These are phyloP conservation scores for Saururus chinensis DNA, from an alignment of 164 flowering plant genomes.

Conservation along the genomic window DNA sequence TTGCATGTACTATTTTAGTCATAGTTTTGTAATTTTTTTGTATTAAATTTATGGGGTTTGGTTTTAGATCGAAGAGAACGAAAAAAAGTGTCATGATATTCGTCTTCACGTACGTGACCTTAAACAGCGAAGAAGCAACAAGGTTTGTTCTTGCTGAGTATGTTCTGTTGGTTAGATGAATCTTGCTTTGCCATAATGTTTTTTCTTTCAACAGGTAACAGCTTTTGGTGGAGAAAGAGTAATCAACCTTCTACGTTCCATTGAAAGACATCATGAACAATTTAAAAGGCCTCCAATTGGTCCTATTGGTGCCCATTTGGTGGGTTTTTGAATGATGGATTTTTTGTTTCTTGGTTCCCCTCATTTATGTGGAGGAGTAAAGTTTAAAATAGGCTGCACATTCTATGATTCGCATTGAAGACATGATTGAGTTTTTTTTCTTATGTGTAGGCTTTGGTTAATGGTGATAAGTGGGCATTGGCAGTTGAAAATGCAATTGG, in stretches of 20 bases:
- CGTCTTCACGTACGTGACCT: slow-evolving; percentile 33
- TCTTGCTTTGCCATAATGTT: not conserved
- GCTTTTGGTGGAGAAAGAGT: slow-evolving; percentile 95
- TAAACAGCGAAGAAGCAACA: slow-evolving; percentile 43
- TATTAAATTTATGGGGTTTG: not conserved
- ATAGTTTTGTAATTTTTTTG: not conserved
- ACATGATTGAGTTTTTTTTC: not conserved
- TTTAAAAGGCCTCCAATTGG: slow-evolving; percentile 84
- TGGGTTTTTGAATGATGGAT: slow-evolving; percentile 19
- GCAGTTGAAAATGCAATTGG: slow-evolving; percentile 89
- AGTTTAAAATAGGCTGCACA: too few relatives aligned
- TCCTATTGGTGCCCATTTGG: slow-evolving; percentile 92
- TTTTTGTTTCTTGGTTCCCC: not conserved
- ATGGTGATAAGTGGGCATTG: slow-evolving; percentile 69
- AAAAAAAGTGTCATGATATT: slow-evolving; percentile 31
- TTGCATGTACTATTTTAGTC: not conserved
- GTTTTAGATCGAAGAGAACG: slow-evolving; percentile 41
- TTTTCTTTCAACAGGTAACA: slow-evolving; percentile 50
- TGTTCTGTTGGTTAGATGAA: not conserved
- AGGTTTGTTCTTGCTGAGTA: slow-evolving; percentile 32
- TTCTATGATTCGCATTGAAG: not conserved
- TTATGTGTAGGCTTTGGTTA: slow-evolving; percentile 38
- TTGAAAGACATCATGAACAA: slow-evolving; percentile 50
- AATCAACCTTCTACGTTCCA: slow-evolving; percentile 41
- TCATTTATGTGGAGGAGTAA: not conserved